phyloP scores from a whole-genome alignment of 805 yeast genomes.

The Metschnikowia arizonensis region DNA sequence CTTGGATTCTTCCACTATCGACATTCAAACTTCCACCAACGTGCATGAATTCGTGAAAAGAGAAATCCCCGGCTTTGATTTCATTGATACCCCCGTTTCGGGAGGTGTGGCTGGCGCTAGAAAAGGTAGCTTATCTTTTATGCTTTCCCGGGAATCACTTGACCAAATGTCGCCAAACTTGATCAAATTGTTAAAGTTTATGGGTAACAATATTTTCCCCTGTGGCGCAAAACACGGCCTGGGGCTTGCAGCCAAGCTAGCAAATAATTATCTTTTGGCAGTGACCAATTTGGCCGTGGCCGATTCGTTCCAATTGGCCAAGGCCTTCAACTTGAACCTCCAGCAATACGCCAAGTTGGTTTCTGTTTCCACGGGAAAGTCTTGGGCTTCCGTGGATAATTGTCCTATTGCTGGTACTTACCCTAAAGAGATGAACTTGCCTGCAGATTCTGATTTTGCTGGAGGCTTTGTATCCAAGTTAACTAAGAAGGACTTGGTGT shows the following conservation, averaged over 20 bases:
- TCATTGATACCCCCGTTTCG: slow-evolving; percentile 53
- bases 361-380: slow-evolving; percentile 48
- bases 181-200: slow-evolving; percentile 28
- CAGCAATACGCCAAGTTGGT: slow-evolving; percentile 46
- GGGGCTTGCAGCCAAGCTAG: slow-evolving; percentile 52
- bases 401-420: slow-evolving; percentile 50
- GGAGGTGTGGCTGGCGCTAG: slow-evolving; percentile 55
- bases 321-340: slow-evolving; percentile 45
- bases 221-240: slow-evolving; percentile 47
- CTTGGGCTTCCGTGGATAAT: slow-evolving; percentile 53
- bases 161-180: slow-evolving; percentile 31
- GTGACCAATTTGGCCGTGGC: slow-evolving; percentile 51
- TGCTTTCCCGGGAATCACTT: slow-evolving; percentile 41
- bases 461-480: slow-evolving; percentile 50
- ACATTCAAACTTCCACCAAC: slow-evolving; percentile 43
- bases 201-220: slow-evolving; percentile 48
- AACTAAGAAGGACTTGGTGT: slow-evolving; percentile 42
- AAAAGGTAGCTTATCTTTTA: slow-evolving; percentile 48
- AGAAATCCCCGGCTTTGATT: slow-evolving; percentile 36
- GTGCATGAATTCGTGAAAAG: slow-evolving; percentile 33
- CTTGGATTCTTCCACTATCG: slow-evolving; percentile 51
- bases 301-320: slow-evolving; percentile 52
- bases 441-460: slow-evolving; percentile 42
- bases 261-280: slow-evolving; percentile 52
- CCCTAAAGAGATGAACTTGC: slow-evolving; percentile 36